phyloP scores from a whole-genome alignment of 2,329 filamentous ascomycete genomes.

The Beauveria sp. region DNA sequence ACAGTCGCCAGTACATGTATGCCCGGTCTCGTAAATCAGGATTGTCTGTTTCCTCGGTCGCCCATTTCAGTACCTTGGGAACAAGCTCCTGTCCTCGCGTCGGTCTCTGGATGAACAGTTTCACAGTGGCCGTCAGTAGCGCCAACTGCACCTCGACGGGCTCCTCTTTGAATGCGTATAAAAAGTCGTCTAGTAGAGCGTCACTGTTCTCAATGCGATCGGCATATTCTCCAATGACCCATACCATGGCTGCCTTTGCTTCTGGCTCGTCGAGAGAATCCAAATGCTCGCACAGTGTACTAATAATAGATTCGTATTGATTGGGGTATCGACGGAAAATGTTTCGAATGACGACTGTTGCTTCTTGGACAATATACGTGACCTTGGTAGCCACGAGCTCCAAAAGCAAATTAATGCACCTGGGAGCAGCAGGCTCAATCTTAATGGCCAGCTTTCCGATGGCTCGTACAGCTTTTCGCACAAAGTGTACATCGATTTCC shows the following conservation, averaged over 20 bases:
- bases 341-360: conserved; percentile 96
- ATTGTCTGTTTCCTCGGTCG: conserved; percentile 98
- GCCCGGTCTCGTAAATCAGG: conserved; percentile 91
- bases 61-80: conserved; percentile 94
- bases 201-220: conserved; percentile 97
- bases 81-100: conserved; percentile 92
- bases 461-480: conserved; percentile 91
- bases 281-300: conserved; percentile 88
- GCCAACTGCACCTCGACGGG: conserved; percentile 93
- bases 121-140: conserved; percentile 90
- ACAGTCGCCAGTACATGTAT: conserved; percentile 98
- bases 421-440: conserved; percentile 85
- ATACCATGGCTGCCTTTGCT: conserved; percentile 97
- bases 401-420: conserved; percentile 87
- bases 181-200: conserved; percentile 84
- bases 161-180: conserved; percentile 90
- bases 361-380: conserved; percentile 97
- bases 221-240: conserved; percentile 98
- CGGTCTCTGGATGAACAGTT: conserved; percentile 93
- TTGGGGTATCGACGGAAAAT: conserved; percentile 99
- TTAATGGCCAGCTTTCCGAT: conserved; percentile 99
- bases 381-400: conserved; percentile 97
- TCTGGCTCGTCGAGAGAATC: conserved; percentile 96
- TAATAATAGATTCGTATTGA: conserved; percentile 96
- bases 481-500: conserved; percentile 97